Percentiles rank a stretch among this genome's conserved stretches.
These are phyloP conservation scores for Terfezia claveryi DNA, from an alignment of 495 filamentous ascomycete species.

Conservation along the genomic window DNA sequence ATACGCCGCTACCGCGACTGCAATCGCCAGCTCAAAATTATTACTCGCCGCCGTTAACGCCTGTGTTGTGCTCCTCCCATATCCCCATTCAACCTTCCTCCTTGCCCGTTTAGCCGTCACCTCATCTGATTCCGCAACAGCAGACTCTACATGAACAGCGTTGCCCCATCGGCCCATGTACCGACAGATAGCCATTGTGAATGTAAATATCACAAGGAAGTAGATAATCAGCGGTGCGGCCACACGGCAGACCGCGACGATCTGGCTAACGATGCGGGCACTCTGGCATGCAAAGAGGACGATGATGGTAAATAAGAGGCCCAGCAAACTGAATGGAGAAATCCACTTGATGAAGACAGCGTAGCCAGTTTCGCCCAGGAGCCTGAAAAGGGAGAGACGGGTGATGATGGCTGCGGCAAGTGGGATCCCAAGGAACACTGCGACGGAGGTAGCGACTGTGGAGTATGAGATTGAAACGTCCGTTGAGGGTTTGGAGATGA, in stretches of 20 bases:
- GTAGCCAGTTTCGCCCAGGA: slow-evolving; percentile 40
- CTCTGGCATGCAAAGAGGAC: slow-evolving; percentile 74
- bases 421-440: slow-evolving; percentile 68
- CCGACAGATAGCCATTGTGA: slow-evolving; percentile 30
- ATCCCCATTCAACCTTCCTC: slow-evolving; percentile 31
- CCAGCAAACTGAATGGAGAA: slow-evolving; percentile 58
- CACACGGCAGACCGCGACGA: slow-evolving; percentile 60
- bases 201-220: slow-evolving; percentile 49
- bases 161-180: slow-evolving; percentile 5
- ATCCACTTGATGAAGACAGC: slow-evolving; percentile 43
- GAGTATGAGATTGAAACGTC: slow-evolving; percentile 37
- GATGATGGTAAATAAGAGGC: slow-evolving; percentile 66
- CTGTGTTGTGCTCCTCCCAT: slow-evolving; percentile 52
- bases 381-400: slow-evolving; percentile 31
- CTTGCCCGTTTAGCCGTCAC: not conserved
- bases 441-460: slow-evolving; percentile 57
- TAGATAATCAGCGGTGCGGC: slow-evolving; percentile 63
- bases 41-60: slow-evolving; percentile 90
- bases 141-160: not conserved
- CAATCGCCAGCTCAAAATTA: slow-evolving; percentile 87
- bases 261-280: slow-evolving; percentile 55
- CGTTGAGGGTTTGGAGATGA: slow-evolving; percentile 30
- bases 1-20: slow-evolving; percentile 69
- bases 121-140: not conserved
- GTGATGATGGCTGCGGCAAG: slow-evolving; percentile 59